Percentiles rank a stretch among this genome's conserved stretches.
Conservation (phyloP, 192 early-diverging fungal species). For the Backusella liffmaniae region DNA sequence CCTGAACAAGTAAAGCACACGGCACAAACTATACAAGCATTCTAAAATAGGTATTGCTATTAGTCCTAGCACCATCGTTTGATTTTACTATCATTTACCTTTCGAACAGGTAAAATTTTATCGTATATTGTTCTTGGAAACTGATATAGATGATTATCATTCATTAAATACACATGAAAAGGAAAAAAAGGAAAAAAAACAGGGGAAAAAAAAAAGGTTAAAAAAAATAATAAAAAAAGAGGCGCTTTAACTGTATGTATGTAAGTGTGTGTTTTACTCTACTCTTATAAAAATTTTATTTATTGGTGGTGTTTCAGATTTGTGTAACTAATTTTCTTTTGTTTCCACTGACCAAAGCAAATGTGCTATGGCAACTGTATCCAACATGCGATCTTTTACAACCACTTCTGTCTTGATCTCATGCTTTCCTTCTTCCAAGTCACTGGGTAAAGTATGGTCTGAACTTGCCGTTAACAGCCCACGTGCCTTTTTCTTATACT, state of each 20-base stretch:
- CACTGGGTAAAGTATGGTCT: constrained; percentile 21
- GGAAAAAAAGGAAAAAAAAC: constrained; percentile 7
- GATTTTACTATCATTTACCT: not conserved
- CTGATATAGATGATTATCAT: constrained; percentile 15
- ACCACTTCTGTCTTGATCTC: constrained; percentile 42
- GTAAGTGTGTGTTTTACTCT: not conserved
- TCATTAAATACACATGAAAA: constrained; percentile 13
- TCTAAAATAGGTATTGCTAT: constrained; percentile 5
- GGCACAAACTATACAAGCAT: constrained; percentile 38
- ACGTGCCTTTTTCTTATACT: constrained; percentile 45
- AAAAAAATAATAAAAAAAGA: not conserved
- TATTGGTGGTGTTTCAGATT: constrained; percentile 14
- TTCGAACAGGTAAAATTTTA: not conserved
- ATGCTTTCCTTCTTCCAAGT: constrained; percentile 10
- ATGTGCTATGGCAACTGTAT: constrained; percentile 46
- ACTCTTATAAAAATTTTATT: not conserved
- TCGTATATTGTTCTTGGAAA: constrained; percentile 7
- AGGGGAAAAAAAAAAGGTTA: constrained; percentile 3
- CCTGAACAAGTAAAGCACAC: constrained; percentile 38
- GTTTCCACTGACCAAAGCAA: constrained; percentile 46
- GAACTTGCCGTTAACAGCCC: constrained; percentile 41
- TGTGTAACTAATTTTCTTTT: constrained; percentile 20
- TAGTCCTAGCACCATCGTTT: not conserved
- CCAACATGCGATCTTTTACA: constrained; percentile 49
- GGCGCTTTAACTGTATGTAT: not conserved